Base-by-base conservation (phyloP, 192 early-diverging fungal genomes). In the Coemansia sp. region DNA sequence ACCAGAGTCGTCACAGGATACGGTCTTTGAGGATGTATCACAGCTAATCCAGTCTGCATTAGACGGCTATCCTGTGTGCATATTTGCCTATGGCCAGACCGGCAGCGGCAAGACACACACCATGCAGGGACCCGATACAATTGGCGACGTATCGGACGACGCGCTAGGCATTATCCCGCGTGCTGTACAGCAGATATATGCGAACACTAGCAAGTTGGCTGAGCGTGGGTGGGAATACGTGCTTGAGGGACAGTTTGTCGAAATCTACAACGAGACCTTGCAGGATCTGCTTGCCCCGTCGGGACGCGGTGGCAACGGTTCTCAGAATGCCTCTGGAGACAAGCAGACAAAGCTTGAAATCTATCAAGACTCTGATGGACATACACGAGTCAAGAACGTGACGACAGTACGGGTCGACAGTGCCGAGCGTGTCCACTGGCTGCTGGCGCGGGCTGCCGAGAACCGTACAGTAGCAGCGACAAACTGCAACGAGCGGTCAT, bases 61-160 rank as follows among this genome's bases (percentile, higher is more conserved):
- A 37, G 96, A 98, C 59, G 96, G 96, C 3, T 97, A 95, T 65
- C 94, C 97, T 54, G 93, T 95, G 9, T 94, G 93, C 64, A 96
- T 98, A 37, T 98, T 98, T 82, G 94, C 95, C 0, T 98, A 98
- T 63, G 96, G 96, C 0, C 96, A 98, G 81, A 98, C 96, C 1
- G 94, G 94, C 1, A 87, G 86, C 55, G 94, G 94, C 39, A 98
- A 96, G 71, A 90, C 90, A 1, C 85, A 87, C 53, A 92, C 90
- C 1, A 91, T 91, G 89, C 82, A 89, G 62, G 89, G 89, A 25
- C 78, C 83, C 0, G 60, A 77, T 41, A 54, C 72, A 25, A 62
- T 68, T 3, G 59, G 67, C 30, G 37, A 44, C 4, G 53, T 39
- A 17, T 55, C 59, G 30, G 67, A 65, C 30, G 64, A 69, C 17